Conservation (phyloP, 2,329 filamentous ascomycete species). For the Alternaria sp. region DNA sequence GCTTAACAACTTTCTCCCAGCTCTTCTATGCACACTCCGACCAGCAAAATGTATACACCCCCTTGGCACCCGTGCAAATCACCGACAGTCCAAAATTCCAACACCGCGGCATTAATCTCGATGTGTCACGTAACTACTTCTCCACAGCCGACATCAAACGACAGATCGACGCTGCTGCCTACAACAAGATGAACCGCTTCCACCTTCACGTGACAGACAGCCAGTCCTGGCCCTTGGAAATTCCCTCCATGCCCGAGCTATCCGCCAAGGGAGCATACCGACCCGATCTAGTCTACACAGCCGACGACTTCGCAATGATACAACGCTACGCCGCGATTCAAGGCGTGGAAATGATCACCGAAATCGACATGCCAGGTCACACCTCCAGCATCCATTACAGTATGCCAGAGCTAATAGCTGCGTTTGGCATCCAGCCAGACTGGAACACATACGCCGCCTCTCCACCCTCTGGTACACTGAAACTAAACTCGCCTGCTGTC, state of each 20-base stretch:
- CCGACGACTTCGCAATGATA: conserved; percentile 67
- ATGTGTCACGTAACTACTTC: conserved; percentile 77
- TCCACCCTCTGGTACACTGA: conserved; percentile 68
- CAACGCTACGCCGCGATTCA: conserved; percentile 73
- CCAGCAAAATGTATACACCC: conserved; percentile 67
- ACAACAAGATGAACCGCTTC: conserved; percentile 83
- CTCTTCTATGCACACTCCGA: conserved; percentile 76
- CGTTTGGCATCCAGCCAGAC: conserved; percentile 61
- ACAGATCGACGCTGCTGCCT: conserved; percentile 77
- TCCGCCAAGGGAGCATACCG: conserved; percentile 76
- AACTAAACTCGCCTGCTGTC: conserved; percentile 75
- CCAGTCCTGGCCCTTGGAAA: conserved; percentile 84
- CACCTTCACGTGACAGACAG: conserved; percentile 84
- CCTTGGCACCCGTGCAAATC: conserved; percentile 72
- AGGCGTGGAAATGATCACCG: conserved; percentile 74
- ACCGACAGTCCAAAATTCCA: conserved; percentile 75
- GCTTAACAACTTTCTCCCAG: conserved; percentile 78
- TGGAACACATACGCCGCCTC: conserved; percentile 62
- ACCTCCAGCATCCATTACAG: conserved; percentile 70
- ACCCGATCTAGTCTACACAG: conserved; percentile 69
- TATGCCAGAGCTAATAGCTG: conserved; percentile 75
- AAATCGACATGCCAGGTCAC: conserved; percentile 84
- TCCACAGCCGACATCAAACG: conserved; percentile 70
- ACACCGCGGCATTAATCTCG: conserved; percentile 81
- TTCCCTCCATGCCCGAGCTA: conserved; percentile 75